Conservation (phyloP, 495 filamentous ascomycete genomes). For the Rostrohypoxylon terebratum region DNA sequence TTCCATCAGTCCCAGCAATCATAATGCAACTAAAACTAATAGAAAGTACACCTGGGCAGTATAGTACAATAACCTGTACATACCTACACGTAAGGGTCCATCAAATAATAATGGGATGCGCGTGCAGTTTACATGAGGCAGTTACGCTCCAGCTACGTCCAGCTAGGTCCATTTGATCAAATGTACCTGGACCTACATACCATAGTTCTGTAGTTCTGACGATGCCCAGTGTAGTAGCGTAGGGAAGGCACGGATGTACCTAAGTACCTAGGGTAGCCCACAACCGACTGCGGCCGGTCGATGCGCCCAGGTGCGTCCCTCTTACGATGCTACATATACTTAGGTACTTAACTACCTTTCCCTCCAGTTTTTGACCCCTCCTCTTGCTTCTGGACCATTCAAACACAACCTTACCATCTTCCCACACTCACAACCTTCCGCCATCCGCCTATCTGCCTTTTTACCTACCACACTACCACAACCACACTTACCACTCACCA, state of each 20-base stretch:
- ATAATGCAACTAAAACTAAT: slow-evolving; percentile 9
- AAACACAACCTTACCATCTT: slow-evolving; percentile 40
- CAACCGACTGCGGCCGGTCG: slow-evolving; percentile 43
- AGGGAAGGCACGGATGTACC: slow-evolving; percentile 19
- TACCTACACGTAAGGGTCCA: neutral
- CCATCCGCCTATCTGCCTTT: slow-evolving; percentile 12
- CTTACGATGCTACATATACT: slow-evolving; percentile 34
- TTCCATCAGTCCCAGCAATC: neutral
- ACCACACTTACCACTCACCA: slow-evolving; percentile 28
- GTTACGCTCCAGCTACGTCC: neutral
- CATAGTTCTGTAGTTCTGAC: slow-evolving; percentile 1
- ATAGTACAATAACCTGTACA: neutral
- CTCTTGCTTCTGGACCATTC: slow-evolving; percentile 38
- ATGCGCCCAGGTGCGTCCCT: slow-evolving; percentile 22
- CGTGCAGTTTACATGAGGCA: slow-evolving; percentile 5
- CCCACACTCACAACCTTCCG: slow-evolving; percentile 40
- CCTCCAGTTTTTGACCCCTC: slow-evolving; percentile 42
- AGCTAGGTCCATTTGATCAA: neutral
- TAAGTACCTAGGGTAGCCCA: slow-evolving; percentile 22
- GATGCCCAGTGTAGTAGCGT: neutral
- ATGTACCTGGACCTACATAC: neutral
- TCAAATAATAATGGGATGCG: neutral
- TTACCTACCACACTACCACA: slow-evolving; percentile 24
- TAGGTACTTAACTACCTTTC: slow-evolving; percentile 32
- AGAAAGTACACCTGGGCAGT: no score